These are phyloP conservation scores for Nasturtium officinale DNA, from an alignment of 345 rosid genomes.

Conservation along the genomic window DNA sequence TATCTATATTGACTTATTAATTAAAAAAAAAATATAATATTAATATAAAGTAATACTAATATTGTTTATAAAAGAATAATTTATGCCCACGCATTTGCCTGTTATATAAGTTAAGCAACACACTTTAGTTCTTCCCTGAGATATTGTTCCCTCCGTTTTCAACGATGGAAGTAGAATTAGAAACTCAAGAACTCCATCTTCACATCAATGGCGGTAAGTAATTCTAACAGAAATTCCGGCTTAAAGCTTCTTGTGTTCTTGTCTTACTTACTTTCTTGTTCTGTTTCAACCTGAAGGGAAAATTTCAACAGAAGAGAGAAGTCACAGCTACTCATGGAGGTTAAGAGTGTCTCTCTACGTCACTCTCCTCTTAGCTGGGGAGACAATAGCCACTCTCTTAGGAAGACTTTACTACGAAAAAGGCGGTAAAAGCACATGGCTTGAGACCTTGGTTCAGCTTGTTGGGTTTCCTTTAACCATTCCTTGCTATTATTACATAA, in stretches of 20 bases:
- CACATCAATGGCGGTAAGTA: constrained; percentile 32
- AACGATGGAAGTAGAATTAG: constrained; percentile 37
- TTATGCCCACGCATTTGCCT: constrained; percentile 9
- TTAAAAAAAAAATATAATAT: background rate
- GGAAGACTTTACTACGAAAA: constrained; percentile 58
- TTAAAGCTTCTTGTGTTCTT: background rate
- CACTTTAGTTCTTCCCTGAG: constrained; percentile 40
- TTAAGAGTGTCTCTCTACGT: constrained; percentile 45
- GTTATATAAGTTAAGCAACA: constrained; percentile 24
- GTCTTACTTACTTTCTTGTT: constrained; percentile 18
- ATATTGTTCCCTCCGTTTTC: constrained; percentile 19
- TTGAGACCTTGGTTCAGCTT: constrained; percentile 52
- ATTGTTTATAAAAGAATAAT: constrained; percentile 12
- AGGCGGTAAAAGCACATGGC: constrained; percentile 65
- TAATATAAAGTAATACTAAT: constrained; percentile 1
- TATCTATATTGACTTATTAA: background rate
- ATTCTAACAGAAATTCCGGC: background rate
- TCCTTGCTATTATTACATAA: constrained; percentile 45
- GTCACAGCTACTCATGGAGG: constrained; percentile 36
- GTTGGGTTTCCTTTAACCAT: constrained; percentile 56
- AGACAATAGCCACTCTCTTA: constrained; percentile 49
- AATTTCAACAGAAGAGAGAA: constrained; percentile 16
- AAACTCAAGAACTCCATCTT: constrained; percentile 44
- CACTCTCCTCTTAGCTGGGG: constrained; percentile 46
- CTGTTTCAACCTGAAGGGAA: constrained; percentile 19